These are phyloP conservation scores for Sclerotinia borealis DNA, from an alignment of 2,329 filamentous ascomycete species.

Conservation along the genomic window DNA sequence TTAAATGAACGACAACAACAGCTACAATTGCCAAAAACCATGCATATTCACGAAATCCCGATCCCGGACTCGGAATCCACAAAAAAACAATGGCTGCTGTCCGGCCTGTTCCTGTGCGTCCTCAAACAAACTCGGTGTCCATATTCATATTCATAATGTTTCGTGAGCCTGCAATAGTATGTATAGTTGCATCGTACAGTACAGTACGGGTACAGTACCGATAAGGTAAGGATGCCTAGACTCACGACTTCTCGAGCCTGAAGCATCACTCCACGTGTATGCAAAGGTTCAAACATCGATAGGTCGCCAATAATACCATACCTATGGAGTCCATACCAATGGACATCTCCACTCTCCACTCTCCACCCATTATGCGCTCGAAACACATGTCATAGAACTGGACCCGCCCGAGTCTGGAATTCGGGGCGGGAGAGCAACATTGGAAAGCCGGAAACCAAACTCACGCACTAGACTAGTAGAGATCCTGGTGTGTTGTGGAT, in stretches of 20 bases:
- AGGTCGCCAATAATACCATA: neutral
- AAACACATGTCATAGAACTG: neutral
- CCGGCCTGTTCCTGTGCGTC: neutral
- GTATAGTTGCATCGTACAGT: too few species aligned
- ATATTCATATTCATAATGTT: neutral
- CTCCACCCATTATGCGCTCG: neutral
- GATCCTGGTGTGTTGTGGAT: neutral
- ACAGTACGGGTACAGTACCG: neutral
- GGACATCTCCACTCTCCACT: slow-evolving; percentile 1
- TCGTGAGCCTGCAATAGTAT: neutral
- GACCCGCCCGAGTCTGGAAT: slow-evolving; percentile 2
- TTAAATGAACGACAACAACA: neutral
- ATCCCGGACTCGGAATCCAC: neutral
- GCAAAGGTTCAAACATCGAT: neutral
- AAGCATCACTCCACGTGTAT: neutral
- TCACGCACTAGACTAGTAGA: neutral
- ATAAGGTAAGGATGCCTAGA: neutral
- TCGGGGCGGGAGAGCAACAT: neutral
- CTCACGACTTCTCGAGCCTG: neutral
- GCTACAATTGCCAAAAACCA: neutral
- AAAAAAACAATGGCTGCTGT: neutral
- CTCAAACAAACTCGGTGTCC: neutral
- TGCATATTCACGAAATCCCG: neutral
- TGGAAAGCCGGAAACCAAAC: neutral
- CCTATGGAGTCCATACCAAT: neutral